Conservation (phyloP, 73 alveolate species). For the Paramecium primaurelia region DNA sequence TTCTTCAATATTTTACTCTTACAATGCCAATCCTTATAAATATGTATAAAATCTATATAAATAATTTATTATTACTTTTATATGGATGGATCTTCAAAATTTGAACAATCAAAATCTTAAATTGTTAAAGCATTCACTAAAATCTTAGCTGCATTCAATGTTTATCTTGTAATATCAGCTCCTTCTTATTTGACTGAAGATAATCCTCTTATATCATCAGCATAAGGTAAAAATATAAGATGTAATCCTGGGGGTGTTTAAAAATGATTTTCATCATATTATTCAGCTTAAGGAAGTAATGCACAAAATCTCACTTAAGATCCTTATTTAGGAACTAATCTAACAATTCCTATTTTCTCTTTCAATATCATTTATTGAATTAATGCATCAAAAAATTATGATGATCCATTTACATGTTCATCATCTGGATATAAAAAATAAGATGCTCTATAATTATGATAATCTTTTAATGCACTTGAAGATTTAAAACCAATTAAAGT, state of each 20-base stretch:
- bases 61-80: constrained; percentile 51
- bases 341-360: constrained; percentile 91
- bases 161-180: constrained; percentile 58
- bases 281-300: constrained; percentile 87
- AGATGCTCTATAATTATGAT: constrained; percentile 91
- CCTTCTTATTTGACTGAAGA: constrained; percentile 44
- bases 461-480: constrained; percentile 79
- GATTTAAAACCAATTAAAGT: constrained; percentile 96
- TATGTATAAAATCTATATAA: constrained; percentile 68
- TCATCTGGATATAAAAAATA: constrained; percentile 98
- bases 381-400: constrained; percentile 89
- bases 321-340: constrained; percentile 93
- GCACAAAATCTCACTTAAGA: constrained; percentile 94
- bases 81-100: constrained; percentile 78
- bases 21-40: constrained; percentile 83
- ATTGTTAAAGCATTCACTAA: constrained; percentile 74
- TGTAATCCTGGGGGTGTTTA: constrained; percentile 88
- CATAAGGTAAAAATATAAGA: constrained; percentile 79
- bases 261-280: constrained; percentile 66
- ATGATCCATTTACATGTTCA: constrained; percentile 84
- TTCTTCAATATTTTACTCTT: constrained; percentile 73
- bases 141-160: constrained; percentile 74
- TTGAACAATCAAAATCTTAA: constrained; percentile 78
- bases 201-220: constrained; percentile 84
- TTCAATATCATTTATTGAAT: constrained; percentile 83